A percentile compares a stretch with the other conserved stretches of the same genome.
phyloP scores from a whole-genome alignment of 192 early-diverging fungal species.

The Chytriomyces confervae region DNA sequence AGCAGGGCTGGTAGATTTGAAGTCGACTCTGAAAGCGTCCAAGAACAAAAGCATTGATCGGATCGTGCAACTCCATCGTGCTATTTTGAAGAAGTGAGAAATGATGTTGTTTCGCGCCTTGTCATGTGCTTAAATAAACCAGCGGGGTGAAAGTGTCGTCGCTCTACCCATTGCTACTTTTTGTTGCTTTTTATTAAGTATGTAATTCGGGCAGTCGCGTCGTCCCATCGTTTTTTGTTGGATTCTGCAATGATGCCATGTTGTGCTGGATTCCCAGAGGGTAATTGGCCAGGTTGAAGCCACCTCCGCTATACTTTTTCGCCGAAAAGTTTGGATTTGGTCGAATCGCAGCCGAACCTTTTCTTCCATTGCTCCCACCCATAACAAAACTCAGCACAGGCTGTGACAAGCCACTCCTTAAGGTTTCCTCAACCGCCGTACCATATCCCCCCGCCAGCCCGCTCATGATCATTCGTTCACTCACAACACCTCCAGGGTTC shows the following conservation, averaged over 20 bases:
- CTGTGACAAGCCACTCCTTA: background rate
- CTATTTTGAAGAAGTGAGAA: constrained; percentile 31
- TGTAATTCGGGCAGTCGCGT: constrained; percentile 14
- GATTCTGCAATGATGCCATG: background rate
- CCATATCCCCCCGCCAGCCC: background rate
- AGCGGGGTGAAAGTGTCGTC: no score
- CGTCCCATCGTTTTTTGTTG: background rate
- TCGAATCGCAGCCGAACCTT: constrained; percentile 3
- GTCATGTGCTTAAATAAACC: no score
- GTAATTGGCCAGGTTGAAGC: constrained; percentile 27
- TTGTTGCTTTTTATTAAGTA: background rate
- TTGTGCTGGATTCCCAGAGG: constrained; percentile 23
- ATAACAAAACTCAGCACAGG: background rate
- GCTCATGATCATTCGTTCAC: constrained; percentile 10
- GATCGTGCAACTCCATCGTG: constrained; percentile 18
- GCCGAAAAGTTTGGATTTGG: constrained; percentile 10
- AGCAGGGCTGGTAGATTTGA: constrained; percentile 18
- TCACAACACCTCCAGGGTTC: constrained; percentile 28
- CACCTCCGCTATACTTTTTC: constrained; percentile 27
- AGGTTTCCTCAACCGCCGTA: background rate
- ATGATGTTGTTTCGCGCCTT: background rate
- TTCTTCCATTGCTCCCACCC: background rate
- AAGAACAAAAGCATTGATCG: constrained; percentile 31
- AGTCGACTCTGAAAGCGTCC: constrained; percentile 8
- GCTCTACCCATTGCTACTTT: no score